Evolutionary conservation across 768 basidiomycete species (phyloP), one percentile per base, ranked within the genome.

Genomic region (Sarcomyxa edulis): DNA sequence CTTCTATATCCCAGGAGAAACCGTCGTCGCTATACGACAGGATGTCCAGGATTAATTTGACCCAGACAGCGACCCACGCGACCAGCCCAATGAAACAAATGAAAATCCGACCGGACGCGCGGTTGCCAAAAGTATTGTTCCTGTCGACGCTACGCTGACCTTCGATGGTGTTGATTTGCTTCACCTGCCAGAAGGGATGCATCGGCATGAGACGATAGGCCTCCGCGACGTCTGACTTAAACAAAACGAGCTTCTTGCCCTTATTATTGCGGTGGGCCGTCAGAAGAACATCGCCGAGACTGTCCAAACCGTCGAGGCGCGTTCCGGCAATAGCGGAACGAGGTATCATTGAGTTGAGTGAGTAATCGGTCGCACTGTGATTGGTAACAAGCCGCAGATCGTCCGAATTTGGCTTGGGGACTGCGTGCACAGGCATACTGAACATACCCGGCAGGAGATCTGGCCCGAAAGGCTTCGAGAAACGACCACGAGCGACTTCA

Each of bases 381-480:
- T 75, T 51, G 7, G 51, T 57, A 7, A 75, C 50, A 0, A 74
- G 52, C 0, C 60, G 44, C 3, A 66, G 43, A 19, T 69, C 65
- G n/a, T 48, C 47, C 0, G 64, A 53, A 0, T 44, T 32, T 0
- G 53, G 47, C 24, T 68, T 68, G 0, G 66, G 69, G 0, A 74
- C 60, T 1, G 57, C 59, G 25, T 60, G 47, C 0, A 71, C 47
- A 0, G 67, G 72, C 32, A 59, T 55, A 19, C 47, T 51, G 29
- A 63, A 59, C 71, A 76, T 74, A 0, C 69, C 69, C 0, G 64
- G 69, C 0, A 68, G 48, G 1, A 69, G 55, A 2, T 62, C 43
- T 3, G 37, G 19, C 1, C 58, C 56, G 47, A 72, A 70, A 1
- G 58, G 43, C 18, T 37, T 28, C 5, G 59, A 65, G 40, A 52